Base-by-base conservation (phyloP, 2,329 filamentous ascomycete genomes). In the Aspergillus fijiensis region DNA sequence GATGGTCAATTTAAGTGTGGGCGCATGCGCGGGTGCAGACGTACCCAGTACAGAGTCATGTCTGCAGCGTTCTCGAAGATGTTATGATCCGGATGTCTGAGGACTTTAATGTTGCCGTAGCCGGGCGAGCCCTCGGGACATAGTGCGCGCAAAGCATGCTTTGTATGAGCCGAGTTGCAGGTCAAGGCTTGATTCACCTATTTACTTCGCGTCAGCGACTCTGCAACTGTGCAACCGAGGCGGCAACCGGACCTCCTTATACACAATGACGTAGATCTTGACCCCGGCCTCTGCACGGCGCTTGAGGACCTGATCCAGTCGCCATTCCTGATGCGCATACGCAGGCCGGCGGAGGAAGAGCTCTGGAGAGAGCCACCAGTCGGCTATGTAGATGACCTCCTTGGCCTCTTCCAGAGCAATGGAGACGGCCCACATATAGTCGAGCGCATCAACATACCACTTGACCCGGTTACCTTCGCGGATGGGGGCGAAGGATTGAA, bases 361-460 rank as follows among this genome's bases (percentile, higher is more conserved):
- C 77, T 96, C 93, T 1, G 93, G 95, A 3, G 91, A 96, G 14
- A 98, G 80, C 95, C 95, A 98, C 95, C 94, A 99, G 72, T 98
- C 95, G 61, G 84, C 89, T 66, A 99, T 96, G 76, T 98, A 99
- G 68, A 99, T 97, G 50, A 89, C 89, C 77, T 98, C 94, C 70
- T 90, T 90, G 42, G 95, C 95, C 61, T 88, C 84, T 64, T 98
- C 93, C n/a, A 98, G 82, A 0, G 93, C 94, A 35, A 89, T 87
- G 0, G 92, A 96, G 11, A 99, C 92, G 19, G 95, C 89, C 88
- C 92, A 96, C 75, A 95, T 96, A 76, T 99, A 99, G 77, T 98
- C 90, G 62, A 92, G 84, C 3, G 92, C 95, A 73, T 98, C 95
- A 11, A 98, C 91, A 77, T 97, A 98, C 93, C 94, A 99, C 80